Evolutionary conservation across 2,329 filamentous ascomycete genomes (phyloP).

Genomic region (Fusarium irregulare): DNA sequence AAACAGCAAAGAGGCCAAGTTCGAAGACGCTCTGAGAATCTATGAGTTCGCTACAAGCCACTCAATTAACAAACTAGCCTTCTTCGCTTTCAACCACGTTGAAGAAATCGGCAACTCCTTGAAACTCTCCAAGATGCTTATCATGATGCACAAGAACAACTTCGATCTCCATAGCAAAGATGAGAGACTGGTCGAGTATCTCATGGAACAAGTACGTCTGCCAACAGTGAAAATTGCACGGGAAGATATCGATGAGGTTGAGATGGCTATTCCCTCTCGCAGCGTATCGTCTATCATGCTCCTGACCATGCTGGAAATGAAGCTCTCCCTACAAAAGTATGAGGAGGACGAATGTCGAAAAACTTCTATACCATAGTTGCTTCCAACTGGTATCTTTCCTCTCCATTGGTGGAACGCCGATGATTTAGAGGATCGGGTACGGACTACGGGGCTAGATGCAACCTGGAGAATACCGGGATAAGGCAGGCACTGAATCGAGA

Average conservation of each 20-base stretch:
- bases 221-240: neutral
- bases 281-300: neutral
- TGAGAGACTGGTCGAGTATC: neutral
- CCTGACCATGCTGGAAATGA: neutral
- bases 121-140: neutral
- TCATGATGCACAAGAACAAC: neutral
- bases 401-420: neutral
- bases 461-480: neutral
- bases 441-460: neutral
- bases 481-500: neutral
- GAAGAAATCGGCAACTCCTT: neutral
- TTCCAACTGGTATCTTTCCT: neutral
- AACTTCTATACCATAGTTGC: too few relatives aligned
- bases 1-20: neutral
- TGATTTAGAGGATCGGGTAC: neutral
- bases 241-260: neutral
- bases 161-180: neutral
- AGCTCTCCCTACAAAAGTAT: neutral
- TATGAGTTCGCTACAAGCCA: neutral
- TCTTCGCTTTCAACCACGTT: neutral
- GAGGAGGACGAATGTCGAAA: neutral
- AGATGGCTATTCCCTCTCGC: neutral
- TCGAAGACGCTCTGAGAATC: neutral
- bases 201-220: neutral
- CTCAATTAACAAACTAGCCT: neutral